Evolutionary conservation across 2,329 filamentous ascomycete genomes (phyloP).

Genomic region (Atkinsonella hypoxylon): DNA sequence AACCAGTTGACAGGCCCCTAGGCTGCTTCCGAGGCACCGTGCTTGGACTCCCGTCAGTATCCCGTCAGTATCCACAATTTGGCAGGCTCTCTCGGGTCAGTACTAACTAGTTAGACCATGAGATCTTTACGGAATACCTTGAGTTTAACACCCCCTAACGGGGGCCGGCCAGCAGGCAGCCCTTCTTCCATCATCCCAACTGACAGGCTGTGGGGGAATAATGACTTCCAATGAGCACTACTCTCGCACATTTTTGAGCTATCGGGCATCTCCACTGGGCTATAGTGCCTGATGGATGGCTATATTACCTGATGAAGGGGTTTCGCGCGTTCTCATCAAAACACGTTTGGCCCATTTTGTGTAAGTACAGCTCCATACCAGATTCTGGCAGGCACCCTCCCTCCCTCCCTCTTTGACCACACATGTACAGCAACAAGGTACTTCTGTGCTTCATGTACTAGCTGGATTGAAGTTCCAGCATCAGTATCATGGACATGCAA

Average conservation of each 20-base stretch:
- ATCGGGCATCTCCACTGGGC: not conserved
- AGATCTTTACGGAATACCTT: not conserved
- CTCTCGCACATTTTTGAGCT: not conserved
- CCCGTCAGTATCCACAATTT: constrained; percentile 12
- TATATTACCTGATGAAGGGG: not conserved
- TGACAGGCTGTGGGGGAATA: constrained; percentile 1
- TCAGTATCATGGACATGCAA: not conserved
- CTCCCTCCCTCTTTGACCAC: not conserved
- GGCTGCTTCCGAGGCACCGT: constrained; percentile 14
- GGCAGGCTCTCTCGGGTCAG: constrained; percentile 2
- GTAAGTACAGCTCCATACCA: not conserved
- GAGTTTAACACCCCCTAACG: not conserved
- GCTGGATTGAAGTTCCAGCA: not conserved
- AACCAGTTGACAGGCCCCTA: constrained; percentile 1
- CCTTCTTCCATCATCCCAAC: not conserved
- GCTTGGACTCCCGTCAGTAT: constrained; percentile 13
- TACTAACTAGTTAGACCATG: not conserved
- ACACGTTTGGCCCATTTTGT: not conserved
- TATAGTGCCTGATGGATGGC: not conserved
- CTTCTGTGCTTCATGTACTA: not conserved
- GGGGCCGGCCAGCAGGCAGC: not conserved
- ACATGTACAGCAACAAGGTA: not conserved
- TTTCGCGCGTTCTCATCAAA: not conserved
- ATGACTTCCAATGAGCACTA: constrained; percentile 4
- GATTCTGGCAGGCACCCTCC: not conserved